These are phyloP conservation scores for Suillus weaverae DNA, from an alignment of 768 basidiomycete genomes.

Conservation along the genomic window DNA sequence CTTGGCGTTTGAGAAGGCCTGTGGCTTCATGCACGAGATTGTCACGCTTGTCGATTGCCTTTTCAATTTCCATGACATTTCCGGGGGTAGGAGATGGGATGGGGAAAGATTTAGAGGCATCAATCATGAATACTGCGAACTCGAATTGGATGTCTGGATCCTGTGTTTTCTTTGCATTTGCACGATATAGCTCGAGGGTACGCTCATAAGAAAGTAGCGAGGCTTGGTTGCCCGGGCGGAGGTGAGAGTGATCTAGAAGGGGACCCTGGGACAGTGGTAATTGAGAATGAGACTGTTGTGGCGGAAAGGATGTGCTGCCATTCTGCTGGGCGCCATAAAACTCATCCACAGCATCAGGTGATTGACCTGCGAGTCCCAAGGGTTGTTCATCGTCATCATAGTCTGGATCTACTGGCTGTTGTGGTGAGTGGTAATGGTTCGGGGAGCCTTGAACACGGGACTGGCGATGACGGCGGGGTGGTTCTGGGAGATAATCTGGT, in stretches of 20 bases:
- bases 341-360: conserved; percentile 44
- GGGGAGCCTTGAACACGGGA: conserved; percentile 21
- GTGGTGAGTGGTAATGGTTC: conserved; percentile 13
- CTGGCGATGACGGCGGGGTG: conserved; percentile 19
- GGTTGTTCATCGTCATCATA: conserved; percentile 44
- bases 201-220: conserved; percentile 93
- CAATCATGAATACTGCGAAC: conserved; percentile 98
- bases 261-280: conserved; percentile 50
- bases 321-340: conserved; percentile 29
- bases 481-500: conserved; percentile 14
- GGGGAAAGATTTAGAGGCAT: conserved; percentile 88
- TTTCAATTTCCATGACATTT: conserved; percentile 80
- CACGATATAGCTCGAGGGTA: conserved; percentile 94
- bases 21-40: conserved; percentile 89
- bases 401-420: conserved; percentile 31
- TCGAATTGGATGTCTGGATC: conserved; percentile 98
- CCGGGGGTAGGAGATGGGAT: conserved; percentile 68
- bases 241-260: conserved; percentile 88
- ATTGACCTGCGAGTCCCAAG: conserved; percentile 26
- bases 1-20: conserved; percentile 82
- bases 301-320: conserved; percentile 28
- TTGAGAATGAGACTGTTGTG: conserved; percentile 62
- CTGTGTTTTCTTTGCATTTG: conserved; percentile 98
- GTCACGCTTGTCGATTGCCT: conserved; percentile 78
- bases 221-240: conserved; percentile 90